These are phyloP conservation scores for Periconia sp. DNA, from an alignment of 2,329 filamentous ascomycete species.

Conservation along the genomic window DNA sequence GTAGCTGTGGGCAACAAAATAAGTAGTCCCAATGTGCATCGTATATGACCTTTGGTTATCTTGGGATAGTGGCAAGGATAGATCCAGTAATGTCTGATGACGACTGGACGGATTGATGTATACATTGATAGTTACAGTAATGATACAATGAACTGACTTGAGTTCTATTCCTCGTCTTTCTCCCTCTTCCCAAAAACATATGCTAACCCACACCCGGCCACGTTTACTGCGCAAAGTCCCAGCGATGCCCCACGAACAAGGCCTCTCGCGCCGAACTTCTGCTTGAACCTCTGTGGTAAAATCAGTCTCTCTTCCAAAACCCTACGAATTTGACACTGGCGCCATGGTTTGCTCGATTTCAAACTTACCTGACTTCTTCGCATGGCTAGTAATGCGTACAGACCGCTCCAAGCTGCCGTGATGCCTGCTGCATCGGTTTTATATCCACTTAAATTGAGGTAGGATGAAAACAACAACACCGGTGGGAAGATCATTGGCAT, in stretches of 20 bases:
- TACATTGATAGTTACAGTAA: neutral
- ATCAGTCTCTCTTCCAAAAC: neutral
- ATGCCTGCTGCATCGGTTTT: conserved; percentile 65
- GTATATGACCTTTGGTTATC: neutral
- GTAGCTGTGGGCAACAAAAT: neutral
- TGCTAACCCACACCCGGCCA: conserved; percentile 54
- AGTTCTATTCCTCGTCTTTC: conserved; percentile 28
- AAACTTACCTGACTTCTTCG: conserved; percentile 54
- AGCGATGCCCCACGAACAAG: conserved; percentile 56
- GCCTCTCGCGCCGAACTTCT: conserved; percentile 54
- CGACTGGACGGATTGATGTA: neutral
- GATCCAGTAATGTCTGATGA: too few relatives aligned
- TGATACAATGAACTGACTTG: conserved; percentile 6
- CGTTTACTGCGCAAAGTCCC: conserved; percentile 53
- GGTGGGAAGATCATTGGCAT: conserved; percentile 70
- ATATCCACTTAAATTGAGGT: conserved; percentile 65
- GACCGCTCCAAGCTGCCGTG: conserved; percentile 64
- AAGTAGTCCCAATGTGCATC: neutral
- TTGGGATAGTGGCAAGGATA: too few relatives aligned
- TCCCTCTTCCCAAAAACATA: conserved; percentile 54
- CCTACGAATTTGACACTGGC: too few relatives aligned
- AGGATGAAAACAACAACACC: conserved; percentile 65
- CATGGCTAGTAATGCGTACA: conserved; percentile 65
- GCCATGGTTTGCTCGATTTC: neutral
- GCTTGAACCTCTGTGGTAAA: conserved; percentile 41